Percentiles rank a stretch among this genome's conserved stretches.
Evolutionary conservation across 768 basidiomycete genomes (phyloP).

Genomic region (Mycena galericulata): DNA sequence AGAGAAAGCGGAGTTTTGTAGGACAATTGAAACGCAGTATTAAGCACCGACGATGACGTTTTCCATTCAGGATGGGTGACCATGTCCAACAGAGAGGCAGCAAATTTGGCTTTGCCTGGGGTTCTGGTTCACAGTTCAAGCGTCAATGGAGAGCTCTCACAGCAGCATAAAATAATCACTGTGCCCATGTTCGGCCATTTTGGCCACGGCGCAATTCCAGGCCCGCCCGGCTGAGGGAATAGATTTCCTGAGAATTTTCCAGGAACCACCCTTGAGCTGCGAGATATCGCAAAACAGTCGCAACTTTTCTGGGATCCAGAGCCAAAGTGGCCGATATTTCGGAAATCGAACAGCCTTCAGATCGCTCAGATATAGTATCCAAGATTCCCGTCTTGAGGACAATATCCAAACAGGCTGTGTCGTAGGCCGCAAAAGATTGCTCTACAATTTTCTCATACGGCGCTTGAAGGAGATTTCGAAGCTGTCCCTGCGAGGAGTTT

Average conservation of each 20-base stretch:
- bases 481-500: constrained; percentile 8
- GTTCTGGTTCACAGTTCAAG: neutral
- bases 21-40: constrained; percentile 4
- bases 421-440: constrained; percentile 11
- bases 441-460: constrained; percentile 11
- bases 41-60: neutral
- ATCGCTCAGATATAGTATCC: neutral
- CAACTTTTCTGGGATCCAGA: constrained; percentile 3
- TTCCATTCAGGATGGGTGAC: neutral
- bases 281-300: neutral
- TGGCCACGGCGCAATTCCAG: neutral
- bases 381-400: constrained; percentile 1
- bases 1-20: neutral
- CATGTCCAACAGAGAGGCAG: constrained; percentile 4
- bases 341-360: neutral
- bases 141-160: neutral
- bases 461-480: constrained; percentile 12
- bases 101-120: neutral
- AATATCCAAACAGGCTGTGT: constrained; percentile 11
- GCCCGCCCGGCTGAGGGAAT: neutral
- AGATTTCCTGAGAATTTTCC: neutral
- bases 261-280: constrained; percentile 18
- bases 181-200: neutral
- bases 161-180: neutral
- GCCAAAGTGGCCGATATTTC: neutral